Evolutionary conservation across 1,284 basidiomycete species (phyloP).

Genomic region (Phylloporus sp.): DNA sequence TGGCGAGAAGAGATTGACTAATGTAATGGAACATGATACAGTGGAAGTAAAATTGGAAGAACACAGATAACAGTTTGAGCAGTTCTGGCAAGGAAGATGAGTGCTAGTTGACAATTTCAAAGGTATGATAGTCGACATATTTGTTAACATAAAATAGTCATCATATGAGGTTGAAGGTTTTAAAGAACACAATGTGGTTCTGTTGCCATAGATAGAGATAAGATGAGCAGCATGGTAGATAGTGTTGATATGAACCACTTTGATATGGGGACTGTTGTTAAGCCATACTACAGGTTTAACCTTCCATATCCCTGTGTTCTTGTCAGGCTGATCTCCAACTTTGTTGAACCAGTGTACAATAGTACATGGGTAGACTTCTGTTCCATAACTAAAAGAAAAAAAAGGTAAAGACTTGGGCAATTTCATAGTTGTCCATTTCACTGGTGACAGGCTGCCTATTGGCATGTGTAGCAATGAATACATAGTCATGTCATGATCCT

Average conservation of each 20-base stretch:
- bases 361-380: neutral
- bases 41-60: slow-evolving; percentile 14
- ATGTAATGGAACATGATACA: slow-evolving; percentile 57
- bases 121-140: neutral
- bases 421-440: neutral
- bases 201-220: neutral
- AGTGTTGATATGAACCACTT: neutral
- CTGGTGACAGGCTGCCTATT: neutral
- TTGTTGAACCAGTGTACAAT: neutral
- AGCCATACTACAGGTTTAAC: neutral
- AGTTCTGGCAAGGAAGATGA: neutral
- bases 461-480: neutral
- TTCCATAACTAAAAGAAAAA: neutral
- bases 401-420: neutral
- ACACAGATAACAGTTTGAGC: no score
- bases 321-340: neutral
- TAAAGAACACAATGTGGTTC: neutral
- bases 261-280: neutral
- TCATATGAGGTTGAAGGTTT: neutral
- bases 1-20: slow-evolving; percentile 56
- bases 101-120: neutral
- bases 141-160: neutral
- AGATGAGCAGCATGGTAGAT: neutral
- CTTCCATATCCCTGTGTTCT: neutral
- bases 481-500: neutral